Evolutionary conservation across 345 rosid genomes (phyloP), one percentile per base, ranked within the genome.

Genomic region (Cardiospermum halicacabum): DNA sequence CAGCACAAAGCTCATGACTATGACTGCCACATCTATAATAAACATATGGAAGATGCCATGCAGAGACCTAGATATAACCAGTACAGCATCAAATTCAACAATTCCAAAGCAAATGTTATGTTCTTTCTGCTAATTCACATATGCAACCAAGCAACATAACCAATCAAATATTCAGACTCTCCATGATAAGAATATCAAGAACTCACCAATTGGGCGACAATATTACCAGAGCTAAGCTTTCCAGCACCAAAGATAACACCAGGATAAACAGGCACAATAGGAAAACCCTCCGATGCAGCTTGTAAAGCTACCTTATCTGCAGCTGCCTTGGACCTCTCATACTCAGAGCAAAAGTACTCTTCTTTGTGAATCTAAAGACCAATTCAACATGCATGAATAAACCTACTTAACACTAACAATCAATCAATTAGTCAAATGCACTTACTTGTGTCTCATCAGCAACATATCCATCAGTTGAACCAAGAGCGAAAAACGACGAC

Each of bases 161-260:
- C n/a, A n/a, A n/a, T n/a, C n/a, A n/a, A n/a, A n/a, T n/a, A n/a
- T n/a, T n/a, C n/a, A n/a, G n/a, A n/a, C n/a, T n/a, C n/a, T n/a
- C n/a, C n/a, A n/a, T n/a, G n/a, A 40, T 7, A 0, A 49, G 8
- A n/a, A 13, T 16, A 26, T 28, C 21, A 61, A 66, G 58, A 73
- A 42, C 77, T 73, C 76, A 93, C 98, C 89, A 88, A 60, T 60
- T 61, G 79, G 57, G 96, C 92, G 40, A 83, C 86, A 31, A 85
- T 42, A 67, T 93, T 93, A 62, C 97, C 97, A 7, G 82, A 37
- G 21, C 82, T 86, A 72, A 88, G 87, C 86, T 89, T 89, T 36
- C 98, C 98, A 0, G 88, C 79, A 27, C 94, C 98, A 55, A 86
- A 93, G 18, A 93, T 77, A 37, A 88, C 92, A 64, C 98, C 98